Evolutionary conservation across 306 rosid species (phyloP), one percentile per base, ranked within the genome.

Genomic region (Inga leiocalycina): DNA sequence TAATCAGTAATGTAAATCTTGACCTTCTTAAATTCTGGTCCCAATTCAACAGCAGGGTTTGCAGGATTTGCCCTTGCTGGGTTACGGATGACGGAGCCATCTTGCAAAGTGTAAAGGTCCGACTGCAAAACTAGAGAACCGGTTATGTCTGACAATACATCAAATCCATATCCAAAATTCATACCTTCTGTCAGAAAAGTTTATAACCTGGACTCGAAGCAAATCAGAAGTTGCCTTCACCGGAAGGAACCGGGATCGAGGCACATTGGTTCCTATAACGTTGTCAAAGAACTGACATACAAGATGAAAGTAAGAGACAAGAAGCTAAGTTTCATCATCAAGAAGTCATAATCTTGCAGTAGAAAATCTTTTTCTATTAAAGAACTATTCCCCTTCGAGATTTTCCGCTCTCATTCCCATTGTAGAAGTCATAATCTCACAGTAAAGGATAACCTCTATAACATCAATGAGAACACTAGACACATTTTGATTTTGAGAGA

Each of bases 211-310:
- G 82, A 96, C 98, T 86, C 94, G 99, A 84, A 96, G 99, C 90
- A 96, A 94, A 88, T 96, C 99, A 6, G 99, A 96, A 87, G 99
- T 86, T 81, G 97, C 97, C 90, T 96, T 96, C 82, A 96, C 99
- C 0, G 99, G 99, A 82, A 96, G 99, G 88, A 96, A 96, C 52
- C 99, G 94, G n/a, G 99, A 90, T 71, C 99, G 97, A 5, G 98
- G 95, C 74, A 94, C 99, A 81, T 96, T 96, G 78, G 87, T 82
- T 43, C 99, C 99, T 74, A 96, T 94, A 62, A 98, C 98, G 71
- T 88, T 80, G 85, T 96, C 92, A 71, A 92, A 96, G 91, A 96
- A 96, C 99, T 96, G 91, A 73, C 80, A 17, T 35, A 45, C 76
- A 75, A 71, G 75, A 71, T 13, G 49, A 80, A 66, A 74, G 24